These are phyloP conservation scores for Elymus sibiricus DNA, from an alignment of 176 grass and related monocot genomes.

Conservation along the genomic window DNA sequence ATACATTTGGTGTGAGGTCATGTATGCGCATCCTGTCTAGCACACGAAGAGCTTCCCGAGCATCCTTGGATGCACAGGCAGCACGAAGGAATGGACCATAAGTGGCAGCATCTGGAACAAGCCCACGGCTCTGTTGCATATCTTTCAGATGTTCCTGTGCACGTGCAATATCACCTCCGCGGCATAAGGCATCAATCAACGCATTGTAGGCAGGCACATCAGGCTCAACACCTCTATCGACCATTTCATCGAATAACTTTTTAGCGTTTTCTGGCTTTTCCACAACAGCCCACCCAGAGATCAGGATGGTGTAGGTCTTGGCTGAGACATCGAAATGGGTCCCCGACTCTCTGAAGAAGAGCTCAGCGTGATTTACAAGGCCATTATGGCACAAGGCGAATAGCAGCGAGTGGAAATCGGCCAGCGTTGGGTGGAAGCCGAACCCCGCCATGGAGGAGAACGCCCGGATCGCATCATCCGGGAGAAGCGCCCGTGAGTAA, in stretches of 20 bases:
- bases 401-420: conserved; percentile 64
- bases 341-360: conserved; percentile 47
- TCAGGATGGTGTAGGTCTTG: conserved; percentile 81
- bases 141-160: conserved; percentile 50
- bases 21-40: conserved; percentile 64
- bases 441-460: conserved; percentile 64
- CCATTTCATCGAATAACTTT: conserved; percentile 72
- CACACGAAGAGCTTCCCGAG: conserved; percentile 43
- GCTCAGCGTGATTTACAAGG: conserved; percentile 54
- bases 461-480: conserved; percentile 49
- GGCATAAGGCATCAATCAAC: conserved; percentile 62
- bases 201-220: conserved; percentile 54
- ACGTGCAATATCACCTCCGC: conserved; percentile 35
- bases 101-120: conserved; percentile 58
- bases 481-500: conserved; percentile 54
- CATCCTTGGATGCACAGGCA: conserved; percentile 58
- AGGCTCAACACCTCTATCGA: conserved; percentile 32
- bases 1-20: conserved; percentile 70
- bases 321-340: conserved; percentile 36
- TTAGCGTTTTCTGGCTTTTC: conserved; percentile 29
- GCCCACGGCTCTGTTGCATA: conserved; percentile 48
- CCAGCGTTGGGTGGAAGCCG: conserved; percentile 39
- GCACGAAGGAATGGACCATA: conserved; percentile 65
- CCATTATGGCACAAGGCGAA: conserved; percentile 63
- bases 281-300: conserved; percentile 61